Evolutionary conservation across 2,329 filamentous ascomycete genomes (phyloP).

Genomic region (Botrytis medusae): DNA sequence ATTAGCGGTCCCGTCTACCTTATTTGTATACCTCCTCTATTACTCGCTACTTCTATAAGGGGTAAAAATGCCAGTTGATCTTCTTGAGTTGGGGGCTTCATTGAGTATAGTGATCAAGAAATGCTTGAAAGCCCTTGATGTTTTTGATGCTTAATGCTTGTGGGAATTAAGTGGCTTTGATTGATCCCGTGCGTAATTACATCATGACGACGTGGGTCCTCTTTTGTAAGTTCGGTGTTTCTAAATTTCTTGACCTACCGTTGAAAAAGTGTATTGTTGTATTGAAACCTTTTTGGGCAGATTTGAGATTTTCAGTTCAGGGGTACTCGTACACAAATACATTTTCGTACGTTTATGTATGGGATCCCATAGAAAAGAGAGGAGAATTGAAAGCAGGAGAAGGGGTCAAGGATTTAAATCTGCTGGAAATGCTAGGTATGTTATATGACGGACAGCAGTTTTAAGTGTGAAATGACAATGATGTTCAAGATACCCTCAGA

Average conservation of each 20-base stretch:
- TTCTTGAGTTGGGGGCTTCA: not conserved
- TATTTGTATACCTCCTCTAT: not conserved
- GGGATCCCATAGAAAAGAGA: not conserved
- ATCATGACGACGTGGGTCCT: constrained; percentile 13
- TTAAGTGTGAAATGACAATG: not conserved
- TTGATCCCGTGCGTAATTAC: constrained; percentile 14
- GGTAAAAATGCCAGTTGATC: not conserved
- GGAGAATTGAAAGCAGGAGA: not conserved
- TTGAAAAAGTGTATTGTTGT: not conserved
- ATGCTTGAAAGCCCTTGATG: constrained; percentile 3
- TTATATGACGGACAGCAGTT: constrained; percentile 14
- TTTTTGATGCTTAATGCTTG: constrained; percentile 8
- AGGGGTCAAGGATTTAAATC: constrained; percentile 16
- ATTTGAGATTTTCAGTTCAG: constrained; percentile 9
- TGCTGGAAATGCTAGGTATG: not conserved
- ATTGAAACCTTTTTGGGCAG: not conserved
- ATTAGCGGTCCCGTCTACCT: not conserved
- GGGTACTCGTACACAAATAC: constrained; percentile 9
- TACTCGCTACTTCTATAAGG: not conserved
- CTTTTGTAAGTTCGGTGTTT: constrained; percentile 7
- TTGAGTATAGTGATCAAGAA: not conserved
- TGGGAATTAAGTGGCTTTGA: not conserved
- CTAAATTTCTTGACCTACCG: not conserved
- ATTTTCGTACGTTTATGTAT: not conserved
- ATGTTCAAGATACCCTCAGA: not conserved